A percentile compares a stretch with the other conserved stretches of the same genome.
phyloP scores from a whole-genome alignment of 1,284 basidiomycete genomes.

The Boletus smithii region DNA sequence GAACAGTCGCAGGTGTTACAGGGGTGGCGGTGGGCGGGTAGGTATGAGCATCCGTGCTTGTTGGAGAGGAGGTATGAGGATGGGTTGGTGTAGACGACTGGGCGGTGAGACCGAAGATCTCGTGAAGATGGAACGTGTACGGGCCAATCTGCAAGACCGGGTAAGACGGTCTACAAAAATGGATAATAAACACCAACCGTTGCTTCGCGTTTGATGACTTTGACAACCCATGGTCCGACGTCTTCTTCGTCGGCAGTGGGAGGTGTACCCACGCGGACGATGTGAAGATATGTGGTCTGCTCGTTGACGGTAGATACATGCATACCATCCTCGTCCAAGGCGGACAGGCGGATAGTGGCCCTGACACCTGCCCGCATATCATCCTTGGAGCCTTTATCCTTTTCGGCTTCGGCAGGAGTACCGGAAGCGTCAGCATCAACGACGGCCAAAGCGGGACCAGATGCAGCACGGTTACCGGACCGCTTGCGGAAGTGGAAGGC shows the following conservation, averaged over 20 bases:
- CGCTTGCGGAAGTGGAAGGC: constrained; percentile 61
- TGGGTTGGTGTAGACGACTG: constrained; percentile 44
- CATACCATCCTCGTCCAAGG: constrained; percentile 68
- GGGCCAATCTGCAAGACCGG: constrained; percentile 62
- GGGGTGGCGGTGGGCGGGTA: constrained; percentile 49
- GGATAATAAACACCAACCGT: constrained; percentile 43
- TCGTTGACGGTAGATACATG: constrained; percentile 69
- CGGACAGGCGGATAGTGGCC: constrained; percentile 72
- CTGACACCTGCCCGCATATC: constrained; percentile 65
- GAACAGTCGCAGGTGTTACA: constrained; percentile 25
- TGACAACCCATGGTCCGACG: constrained; percentile 75
- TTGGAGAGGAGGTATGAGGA: constrained; percentile 40
- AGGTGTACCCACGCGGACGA: constrained; percentile 65
- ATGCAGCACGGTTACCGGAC: constrained; percentile 44
- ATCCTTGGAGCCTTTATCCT: constrained; percentile 40
- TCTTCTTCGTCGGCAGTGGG: constrained; percentile 44
- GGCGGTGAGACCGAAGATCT: constrained; percentile 84
- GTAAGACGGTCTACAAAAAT: constrained; percentile 8
- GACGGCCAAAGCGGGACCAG: constrained; percentile 73
- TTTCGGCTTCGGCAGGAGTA: constrained; percentile 33
- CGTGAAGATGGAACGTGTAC: constrained; percentile 88
- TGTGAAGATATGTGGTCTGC: constrained; percentile 81
- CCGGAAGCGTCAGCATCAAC: constrained; percentile 53
- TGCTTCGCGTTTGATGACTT: constrained; percentile 85
- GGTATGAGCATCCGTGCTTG: constrained; percentile 40